A percentile compares a stretch with the other conserved stretches of the same genome.
Conservation (phyloP, 73 alveolate species). For the Tetrahymena borealis region DNA sequence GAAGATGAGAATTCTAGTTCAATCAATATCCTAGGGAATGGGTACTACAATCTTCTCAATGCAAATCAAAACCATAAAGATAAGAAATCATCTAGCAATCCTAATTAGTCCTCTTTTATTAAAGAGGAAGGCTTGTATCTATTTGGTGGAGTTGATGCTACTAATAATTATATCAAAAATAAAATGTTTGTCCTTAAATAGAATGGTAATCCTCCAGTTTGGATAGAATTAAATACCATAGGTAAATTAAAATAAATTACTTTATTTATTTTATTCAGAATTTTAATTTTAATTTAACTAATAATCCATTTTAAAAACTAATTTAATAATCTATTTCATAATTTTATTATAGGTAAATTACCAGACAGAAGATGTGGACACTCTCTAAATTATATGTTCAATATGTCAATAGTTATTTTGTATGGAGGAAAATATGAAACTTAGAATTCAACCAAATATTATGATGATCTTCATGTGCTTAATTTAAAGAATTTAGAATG, state of each 20-base stretch:
- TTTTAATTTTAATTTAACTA: neutral
- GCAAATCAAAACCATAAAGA: neutral
- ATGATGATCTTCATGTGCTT: neutral
- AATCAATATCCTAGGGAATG: neutral
- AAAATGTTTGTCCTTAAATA: neutral
- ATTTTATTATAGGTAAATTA: neutral
- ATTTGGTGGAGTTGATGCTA: neutral
- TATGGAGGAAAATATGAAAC: neutral
- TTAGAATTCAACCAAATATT: neutral
- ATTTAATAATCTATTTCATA: too few relatives aligned
- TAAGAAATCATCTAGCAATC: neutral
- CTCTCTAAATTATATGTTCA: neutral
- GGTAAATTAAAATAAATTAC: neutral
- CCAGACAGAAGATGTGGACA: neutral
- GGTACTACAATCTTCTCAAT: neutral
- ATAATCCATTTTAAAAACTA: too few relatives aligned
- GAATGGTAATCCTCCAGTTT: neutral
- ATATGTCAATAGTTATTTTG: neutral
- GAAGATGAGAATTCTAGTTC: neutral
- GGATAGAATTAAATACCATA: neutral
- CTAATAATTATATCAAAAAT: neutral
- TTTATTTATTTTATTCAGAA: neutral
- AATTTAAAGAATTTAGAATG: neutral
- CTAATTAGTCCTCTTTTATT: neutral
- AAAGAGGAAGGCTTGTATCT: neutral